Evolutionary conservation across 192 early-diverging fungal genomes (phyloP).

Genomic region (Coemansia reversa): DNA sequence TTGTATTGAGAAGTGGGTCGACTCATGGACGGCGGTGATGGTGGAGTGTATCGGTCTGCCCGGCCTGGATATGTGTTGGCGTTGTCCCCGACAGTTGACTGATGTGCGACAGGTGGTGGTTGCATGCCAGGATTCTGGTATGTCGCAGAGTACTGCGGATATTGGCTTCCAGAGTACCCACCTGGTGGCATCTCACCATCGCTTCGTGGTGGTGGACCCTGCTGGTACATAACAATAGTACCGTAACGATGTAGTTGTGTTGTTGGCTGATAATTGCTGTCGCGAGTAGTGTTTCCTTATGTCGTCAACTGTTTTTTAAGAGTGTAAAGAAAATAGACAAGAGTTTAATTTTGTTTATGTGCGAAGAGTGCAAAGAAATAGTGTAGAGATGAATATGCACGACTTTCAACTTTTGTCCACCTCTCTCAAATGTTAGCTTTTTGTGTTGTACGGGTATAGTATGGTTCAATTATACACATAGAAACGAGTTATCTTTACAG

Average conservation of each 20-base stretch:
- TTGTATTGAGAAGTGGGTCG: constrained; percentile 17
- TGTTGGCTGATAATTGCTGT: neutral
- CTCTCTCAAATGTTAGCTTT: too few relatives aligned
- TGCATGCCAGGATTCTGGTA: neutral
- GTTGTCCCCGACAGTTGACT: constrained; percentile 4
- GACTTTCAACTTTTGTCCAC: too few relatives aligned
- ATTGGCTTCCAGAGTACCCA: constrained; percentile 5
- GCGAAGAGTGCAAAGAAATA: too few relatives aligned
- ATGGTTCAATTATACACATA: neutral
- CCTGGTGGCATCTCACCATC: neutral
- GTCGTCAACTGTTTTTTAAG: neutral
- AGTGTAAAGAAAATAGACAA: constrained; percentile 1
- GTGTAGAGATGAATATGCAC: neutral
- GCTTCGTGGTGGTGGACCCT: constrained; percentile 3
- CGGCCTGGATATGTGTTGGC: constrained; percentile 7
- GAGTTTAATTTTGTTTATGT: too few relatives aligned
- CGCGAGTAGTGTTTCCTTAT: too few relatives aligned
- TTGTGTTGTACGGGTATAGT: constrained; percentile 4
- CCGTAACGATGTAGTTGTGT: neutral
- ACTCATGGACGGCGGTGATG: constrained; percentile 9
- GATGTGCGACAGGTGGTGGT: constrained; percentile 13
- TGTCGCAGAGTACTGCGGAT: neutral
- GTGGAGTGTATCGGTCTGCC: constrained; percentile 15
- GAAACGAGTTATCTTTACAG: neutral
- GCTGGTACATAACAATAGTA: constrained; percentile 8